These are phyloP conservation scores for Mortierella alpina DNA, from an alignment of 192 early-diverging fungal species.

Conservation along the genomic window DNA sequence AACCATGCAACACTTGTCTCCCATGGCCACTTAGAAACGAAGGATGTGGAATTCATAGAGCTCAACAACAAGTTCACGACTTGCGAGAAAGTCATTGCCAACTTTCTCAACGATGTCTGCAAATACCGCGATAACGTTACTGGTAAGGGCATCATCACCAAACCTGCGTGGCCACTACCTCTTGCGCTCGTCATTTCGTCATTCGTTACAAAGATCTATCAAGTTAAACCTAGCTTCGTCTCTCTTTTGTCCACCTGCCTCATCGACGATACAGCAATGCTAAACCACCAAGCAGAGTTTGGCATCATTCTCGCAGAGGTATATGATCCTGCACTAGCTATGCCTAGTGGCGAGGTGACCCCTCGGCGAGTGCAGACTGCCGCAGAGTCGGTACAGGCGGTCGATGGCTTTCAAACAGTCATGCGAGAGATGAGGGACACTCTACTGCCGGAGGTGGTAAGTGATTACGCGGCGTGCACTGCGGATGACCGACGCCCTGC, in stretches of 20 bases:
- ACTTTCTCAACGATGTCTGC: slow-evolving; percentile 28
- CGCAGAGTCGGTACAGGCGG: slow-evolving; percentile 45
- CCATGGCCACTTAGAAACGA: slow-evolving; percentile 19
- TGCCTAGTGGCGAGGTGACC: slow-evolving; percentile 29
- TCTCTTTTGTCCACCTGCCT: background rate
- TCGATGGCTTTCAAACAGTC: slow-evolving; percentile 37
- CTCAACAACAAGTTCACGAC: slow-evolving; percentile 38
- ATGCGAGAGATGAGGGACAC: slow-evolving; percentile 53
- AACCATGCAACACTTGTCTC: background rate
- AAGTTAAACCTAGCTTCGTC: too few species aligned
- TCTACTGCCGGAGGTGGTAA: slow-evolving; percentile 52
- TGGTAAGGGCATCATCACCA: slow-evolving; percentile 7
- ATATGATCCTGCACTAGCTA: slow-evolving; percentile 42
- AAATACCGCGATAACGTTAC: slow-evolving; percentile 52
- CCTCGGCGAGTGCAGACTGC: slow-evolving; percentile 44
- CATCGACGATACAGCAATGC: slow-evolving; percentile 23
- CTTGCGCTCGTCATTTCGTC: too few species aligned
- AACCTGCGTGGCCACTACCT: background rate
- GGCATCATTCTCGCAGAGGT: slow-evolving; percentile 50
- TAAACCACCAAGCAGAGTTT: slow-evolving; percentile 56
- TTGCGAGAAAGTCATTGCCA: slow-evolving; percentile 25
- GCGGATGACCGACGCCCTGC: background rate
- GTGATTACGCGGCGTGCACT: background rate
- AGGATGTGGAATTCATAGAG: slow-evolving; percentile 37
- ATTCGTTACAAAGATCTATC: too few species aligned